phyloP scores from a whole-genome alignment of 495 filamentous ascomycete species.

The Penicillium samsonianum region DNA sequence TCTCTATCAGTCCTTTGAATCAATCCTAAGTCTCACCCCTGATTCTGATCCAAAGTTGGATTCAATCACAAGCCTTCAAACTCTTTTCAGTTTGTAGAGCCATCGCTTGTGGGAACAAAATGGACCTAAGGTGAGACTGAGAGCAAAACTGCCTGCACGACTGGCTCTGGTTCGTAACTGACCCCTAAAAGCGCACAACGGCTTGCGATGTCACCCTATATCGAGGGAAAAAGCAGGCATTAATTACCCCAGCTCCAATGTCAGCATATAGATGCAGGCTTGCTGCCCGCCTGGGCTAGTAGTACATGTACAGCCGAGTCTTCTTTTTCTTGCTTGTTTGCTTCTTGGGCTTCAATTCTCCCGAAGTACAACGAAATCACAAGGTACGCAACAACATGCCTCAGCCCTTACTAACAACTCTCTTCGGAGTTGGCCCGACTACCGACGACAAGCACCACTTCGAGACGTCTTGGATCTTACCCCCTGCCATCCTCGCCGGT shows the following conservation, averaged over 20 bases:
- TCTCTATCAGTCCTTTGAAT: not conserved
- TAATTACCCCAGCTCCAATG: not conserved
- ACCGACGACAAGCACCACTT: constrained; percentile 65
- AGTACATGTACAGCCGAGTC: not conserved
- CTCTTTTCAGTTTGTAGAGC: not conserved
- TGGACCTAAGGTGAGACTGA: not conserved
- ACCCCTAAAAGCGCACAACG: not conserved
- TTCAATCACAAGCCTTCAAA: not conserved
- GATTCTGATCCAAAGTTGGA: not conserved
- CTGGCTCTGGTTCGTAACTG: not conserved
- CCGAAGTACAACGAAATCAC: not conserved
- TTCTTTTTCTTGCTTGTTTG: not conserved
- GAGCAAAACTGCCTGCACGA: not conserved
- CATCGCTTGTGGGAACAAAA: constrained; percentile 2
- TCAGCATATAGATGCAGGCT: not conserved
- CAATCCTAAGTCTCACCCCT: not conserved
- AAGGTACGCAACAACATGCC: constrained; percentile 18
- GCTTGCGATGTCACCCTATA: not conserved
- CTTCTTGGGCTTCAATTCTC: not conserved
- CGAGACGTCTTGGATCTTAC: constrained; percentile 74
- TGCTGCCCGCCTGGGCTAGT: not conserved
- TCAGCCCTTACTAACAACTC: constrained; percentile 19
- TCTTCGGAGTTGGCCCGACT: constrained; percentile 33
- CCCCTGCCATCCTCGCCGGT: constrained; percentile 60
- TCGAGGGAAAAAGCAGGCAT: not conserved